Evolutionary conservation across 2,329 filamentous ascomycete genomes (phyloP), one percentile per base, ranked within the genome.

Genomic region (Fusarium sp.): DNA sequence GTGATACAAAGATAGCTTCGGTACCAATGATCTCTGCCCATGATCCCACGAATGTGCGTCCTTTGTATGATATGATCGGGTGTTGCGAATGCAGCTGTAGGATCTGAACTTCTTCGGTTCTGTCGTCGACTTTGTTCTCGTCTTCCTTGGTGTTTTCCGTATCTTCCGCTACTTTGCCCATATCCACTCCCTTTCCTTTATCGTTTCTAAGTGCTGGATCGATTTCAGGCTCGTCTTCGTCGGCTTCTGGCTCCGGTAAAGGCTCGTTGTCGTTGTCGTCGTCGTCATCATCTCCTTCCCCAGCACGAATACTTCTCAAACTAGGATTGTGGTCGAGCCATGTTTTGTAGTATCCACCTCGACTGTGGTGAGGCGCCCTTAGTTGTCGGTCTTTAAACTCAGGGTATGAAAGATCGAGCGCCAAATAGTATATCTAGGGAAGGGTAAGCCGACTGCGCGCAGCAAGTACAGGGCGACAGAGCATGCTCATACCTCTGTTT

Each of bases 11-110:
- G 41, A 97, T 86, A 67, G 94, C 82, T 70, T 96, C 93, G 0
- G 94, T 97, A 35, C 95, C 95, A 43, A 97, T 87, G 62, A 93
- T 91, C 64, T 92, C 89, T 13, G 88, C 87, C 95, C 95, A 98
- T 45, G 88, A 82, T 68, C 93, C 95, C 67, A 88, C 89, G 75
- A 94, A 96, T 22, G 96, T 82, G 65, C 90, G 87, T 30, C 91
- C 92, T 59, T 90, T 86, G 79, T 96, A 96, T 22, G 91, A 91
- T 61, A 97, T 85, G 28, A 97, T 82, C 0, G 95, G 95, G 48
- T 92, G 90, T 4, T 81, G 74, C 2, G 90, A 90, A 77, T 97
- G 91, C 5, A 97, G 84, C 28, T 93, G 93, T n/a, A 96, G 83
- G 50, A 97, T 90, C 75, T 97, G 93, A 7, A 97, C 86, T 39